Conservation (phyloP, 805 yeast genomes). For the Candida argentea region DNA sequence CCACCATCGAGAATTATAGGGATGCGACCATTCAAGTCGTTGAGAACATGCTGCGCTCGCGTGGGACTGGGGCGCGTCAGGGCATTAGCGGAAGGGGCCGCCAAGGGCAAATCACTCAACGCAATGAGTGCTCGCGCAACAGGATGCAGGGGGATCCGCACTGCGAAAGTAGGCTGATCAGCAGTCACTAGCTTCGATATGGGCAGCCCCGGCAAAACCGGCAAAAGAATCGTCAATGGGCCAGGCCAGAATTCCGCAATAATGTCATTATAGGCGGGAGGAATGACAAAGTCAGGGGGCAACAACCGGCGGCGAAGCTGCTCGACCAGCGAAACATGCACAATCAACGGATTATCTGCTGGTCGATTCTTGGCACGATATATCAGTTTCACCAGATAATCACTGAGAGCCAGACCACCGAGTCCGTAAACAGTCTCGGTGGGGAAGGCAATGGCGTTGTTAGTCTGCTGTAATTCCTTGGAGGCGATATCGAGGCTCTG, state of each 20-base stretch:
- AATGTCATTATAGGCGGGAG: conserved; percentile 55
- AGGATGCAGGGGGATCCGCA: conserved; percentile 78
- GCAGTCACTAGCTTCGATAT: conserved; percentile 76
- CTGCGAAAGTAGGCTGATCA: conserved; percentile 83
- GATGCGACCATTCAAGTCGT: conserved; percentile 70
- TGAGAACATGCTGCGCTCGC: conserved; percentile 70
- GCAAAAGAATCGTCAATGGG: conserved; percentile 79
- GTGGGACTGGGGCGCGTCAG: conserved; percentile 95
- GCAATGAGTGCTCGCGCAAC: conserved; percentile 87
- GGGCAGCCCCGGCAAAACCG: conserved; percentile 36
- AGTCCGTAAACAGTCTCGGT: conserved; percentile 96
- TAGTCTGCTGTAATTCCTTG: conserved; percentile 34
- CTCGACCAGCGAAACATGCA: conserved; percentile 71
- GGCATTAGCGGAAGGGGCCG: conserved; percentile 97
- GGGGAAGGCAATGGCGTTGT: conserved; percentile 80
- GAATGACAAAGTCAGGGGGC: conserved; percentile 43
- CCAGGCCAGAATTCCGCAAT: conserved; percentile 88
- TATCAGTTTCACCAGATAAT: conserved; percentile 64
- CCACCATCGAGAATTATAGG: conserved; percentile 92
- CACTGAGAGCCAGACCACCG: conserved; percentile 76
- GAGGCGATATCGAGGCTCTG: conserved; percentile 51
- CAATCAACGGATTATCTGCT: conserved; percentile 87
- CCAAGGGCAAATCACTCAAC: conserved; percentile 76
- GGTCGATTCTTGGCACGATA: conserved; percentile 90
- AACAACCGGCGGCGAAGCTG: conserved; percentile 59